Conservation (phyloP, 164 flowering plant species). For the Nymphaea colorata region DNA sequence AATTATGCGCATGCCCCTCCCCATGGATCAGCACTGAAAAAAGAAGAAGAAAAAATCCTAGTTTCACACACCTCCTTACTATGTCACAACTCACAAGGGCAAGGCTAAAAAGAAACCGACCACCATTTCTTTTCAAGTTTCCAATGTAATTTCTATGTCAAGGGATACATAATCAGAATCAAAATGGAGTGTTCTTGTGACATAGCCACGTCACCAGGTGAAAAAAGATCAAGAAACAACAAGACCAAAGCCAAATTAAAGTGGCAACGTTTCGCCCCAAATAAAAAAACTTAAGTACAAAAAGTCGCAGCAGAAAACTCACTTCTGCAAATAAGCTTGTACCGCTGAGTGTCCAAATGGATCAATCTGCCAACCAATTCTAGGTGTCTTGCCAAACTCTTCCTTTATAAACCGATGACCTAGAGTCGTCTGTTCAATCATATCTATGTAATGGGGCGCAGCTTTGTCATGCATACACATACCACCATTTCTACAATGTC, state of each 20-base stretch:
- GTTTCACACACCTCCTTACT: too few relatives aligned
- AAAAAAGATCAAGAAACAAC: not conserved
- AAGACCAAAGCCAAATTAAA: too few relatives aligned
- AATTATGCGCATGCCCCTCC: too few relatives aligned
- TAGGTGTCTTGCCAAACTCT: constrained; percentile 47
- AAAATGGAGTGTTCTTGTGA: not conserved
- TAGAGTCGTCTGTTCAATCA: constrained; percentile 91
- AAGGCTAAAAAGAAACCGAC: too few relatives aligned
- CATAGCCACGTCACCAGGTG: not conserved
- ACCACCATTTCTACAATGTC: constrained; percentile 58
- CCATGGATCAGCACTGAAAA: too few relatives aligned
- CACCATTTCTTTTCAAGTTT: too few relatives aligned
- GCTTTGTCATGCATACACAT: constrained; percentile 94
- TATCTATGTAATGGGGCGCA: constrained; percentile 76
- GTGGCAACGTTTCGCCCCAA: not conserved
- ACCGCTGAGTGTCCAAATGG: constrained; percentile 91
- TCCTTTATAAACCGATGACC: constrained; percentile 61
- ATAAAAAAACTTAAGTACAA: too few relatives aligned
- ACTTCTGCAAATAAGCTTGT: constrained; percentile 93
- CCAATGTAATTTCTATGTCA: too few relatives aligned
- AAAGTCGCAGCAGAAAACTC: not conserved
- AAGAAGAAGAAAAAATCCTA: too few relatives aligned
- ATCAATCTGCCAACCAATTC: constrained; percentile 90
- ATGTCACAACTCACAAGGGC: too few relatives aligned
- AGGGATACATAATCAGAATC: too few relatives aligned